A percentile compares a stretch with the other conserved stretches of the same genome.
phyloP scores from a whole-genome alignment of 257 asterid species.

The Salvia rosmarinus region DNA sequence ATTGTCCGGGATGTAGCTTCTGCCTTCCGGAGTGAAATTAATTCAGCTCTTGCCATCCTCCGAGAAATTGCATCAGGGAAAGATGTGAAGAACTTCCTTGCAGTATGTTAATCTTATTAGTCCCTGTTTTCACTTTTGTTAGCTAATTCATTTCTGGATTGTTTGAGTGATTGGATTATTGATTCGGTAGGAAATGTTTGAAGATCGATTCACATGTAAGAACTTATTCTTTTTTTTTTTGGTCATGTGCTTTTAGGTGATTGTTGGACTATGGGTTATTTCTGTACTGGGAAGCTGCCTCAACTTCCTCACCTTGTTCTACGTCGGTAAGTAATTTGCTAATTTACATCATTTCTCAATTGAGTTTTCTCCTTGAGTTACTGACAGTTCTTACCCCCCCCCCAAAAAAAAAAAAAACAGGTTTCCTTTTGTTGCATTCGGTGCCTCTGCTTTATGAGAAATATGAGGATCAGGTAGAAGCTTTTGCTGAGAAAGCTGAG shows the following conservation, averaged over 20 bases:
- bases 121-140: not conserved
- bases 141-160: not conserved
- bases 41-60: conserved; percentile 58
- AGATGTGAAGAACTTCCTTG: conserved; percentile 79
- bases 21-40: conserved; percentile 72
- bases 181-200: not conserved
- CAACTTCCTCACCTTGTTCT: conserved; percentile 77
- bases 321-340: conserved; percentile 56
- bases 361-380: not conserved
- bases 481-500: conserved; percentile 87
- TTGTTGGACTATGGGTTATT: conserved; percentile 76
- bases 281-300: conserved; percentile 74
- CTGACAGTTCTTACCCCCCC: not conserved
- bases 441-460: conserved; percentile 80
- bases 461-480: conserved; percentile 81
- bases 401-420: too few relatives aligned
- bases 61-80: conserved; percentile 85
- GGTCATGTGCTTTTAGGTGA: conserved; percentile 51
- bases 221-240: not conserved
- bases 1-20: conserved; percentile 67
- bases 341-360: conserved; percentile 1
- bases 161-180: not conserved
- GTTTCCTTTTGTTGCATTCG: conserved; percentile 64
- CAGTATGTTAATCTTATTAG: conserved; percentile 48
- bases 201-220: not conserved